Percentiles rank a stretch among this genome's conserved stretches.
Conservation (phyloP, 108 stramenopile species). For the Skeletonema grethae region DNA sequence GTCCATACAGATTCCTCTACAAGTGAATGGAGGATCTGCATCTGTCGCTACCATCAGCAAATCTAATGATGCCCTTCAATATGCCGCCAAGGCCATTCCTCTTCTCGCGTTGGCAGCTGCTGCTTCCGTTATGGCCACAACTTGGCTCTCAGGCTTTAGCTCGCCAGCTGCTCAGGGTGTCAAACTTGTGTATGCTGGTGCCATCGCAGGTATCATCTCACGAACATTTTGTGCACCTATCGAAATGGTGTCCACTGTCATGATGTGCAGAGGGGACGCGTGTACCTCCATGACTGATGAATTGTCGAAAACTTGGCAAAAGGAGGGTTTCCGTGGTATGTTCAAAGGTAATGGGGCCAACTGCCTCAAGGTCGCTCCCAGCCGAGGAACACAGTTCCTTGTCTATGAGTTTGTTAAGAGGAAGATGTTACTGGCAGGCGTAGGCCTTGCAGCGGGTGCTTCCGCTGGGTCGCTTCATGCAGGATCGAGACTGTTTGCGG, state of each 20-base stretch:
- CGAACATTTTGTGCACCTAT: slow-evolving; percentile 47
- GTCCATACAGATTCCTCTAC: slow-evolving; percentile 19
- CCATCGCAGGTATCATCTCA: slow-evolving; percentile 50
- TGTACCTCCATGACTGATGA: slow-evolving; percentile 34
- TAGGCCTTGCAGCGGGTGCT: slow-evolving; percentile 26
- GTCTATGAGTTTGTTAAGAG: slow-evolving; percentile 48
- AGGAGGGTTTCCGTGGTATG: slow-evolving; percentile 45
- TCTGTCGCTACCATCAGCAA: neutral
- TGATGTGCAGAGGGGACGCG: slow-evolving; percentile 47
- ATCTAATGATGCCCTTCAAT: slow-evolving; percentile 8
- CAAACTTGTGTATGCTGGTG: slow-evolving; percentile 48
- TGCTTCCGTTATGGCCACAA: slow-evolving; percentile 18
- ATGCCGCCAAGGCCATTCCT: slow-evolving; percentile 25
- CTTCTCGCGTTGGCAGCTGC: slow-evolving; percentile 8
- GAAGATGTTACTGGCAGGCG: slow-evolving; percentile 30
- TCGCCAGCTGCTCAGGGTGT: slow-evolving; percentile 31
- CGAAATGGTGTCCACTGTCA: slow-evolving; percentile 49
- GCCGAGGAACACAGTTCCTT: slow-evolving; percentile 48
- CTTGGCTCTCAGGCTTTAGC: slow-evolving; percentile 16
- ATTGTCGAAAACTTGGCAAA: slow-evolving; percentile 36
- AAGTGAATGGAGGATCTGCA: slow-evolving; percentile 21
- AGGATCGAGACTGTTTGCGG: slow-evolving; percentile 36
- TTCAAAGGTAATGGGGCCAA: slow-evolving; percentile 58
- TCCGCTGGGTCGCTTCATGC: slow-evolving; percentile 32
- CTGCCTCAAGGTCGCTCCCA: slow-evolving; percentile 57